These are phyloP conservation scores for Aquanectria penicillioides DNA, from an alignment of 2,329 filamentous ascomycete genomes.

Conservation along the genomic window DNA sequence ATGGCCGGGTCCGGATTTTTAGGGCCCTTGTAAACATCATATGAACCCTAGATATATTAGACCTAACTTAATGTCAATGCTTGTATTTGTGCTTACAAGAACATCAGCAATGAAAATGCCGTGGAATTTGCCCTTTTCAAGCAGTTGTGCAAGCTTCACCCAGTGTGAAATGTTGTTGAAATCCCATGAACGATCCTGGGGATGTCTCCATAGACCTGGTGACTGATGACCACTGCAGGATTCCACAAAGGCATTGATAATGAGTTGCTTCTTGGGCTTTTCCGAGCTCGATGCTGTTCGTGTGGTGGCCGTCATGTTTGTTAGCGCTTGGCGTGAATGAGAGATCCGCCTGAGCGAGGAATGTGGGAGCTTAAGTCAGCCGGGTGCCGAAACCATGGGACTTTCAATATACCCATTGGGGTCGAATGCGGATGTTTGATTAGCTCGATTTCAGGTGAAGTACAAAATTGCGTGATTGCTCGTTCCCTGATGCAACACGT, in stretches of 20 bases:
- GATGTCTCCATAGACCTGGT: conserved; percentile 66
- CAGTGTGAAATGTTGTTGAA: conserved; percentile 71
- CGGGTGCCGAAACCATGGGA: conserved; percentile 5
- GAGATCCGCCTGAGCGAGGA: background rate
- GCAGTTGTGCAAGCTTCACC: conserved; percentile 58
- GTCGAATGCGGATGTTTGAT: background rate
- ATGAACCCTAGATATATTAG: conserved; percentile 57
- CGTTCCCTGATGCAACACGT: conserved; percentile 3
- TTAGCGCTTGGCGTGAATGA: background rate
- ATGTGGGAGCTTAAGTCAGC: background rate
- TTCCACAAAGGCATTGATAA: conserved; percentile 56
- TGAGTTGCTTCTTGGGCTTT: conserved; percentile 50
- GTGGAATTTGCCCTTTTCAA: conserved; percentile 65
- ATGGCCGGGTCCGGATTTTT: conserved; percentile 62
- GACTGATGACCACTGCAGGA: conserved; percentile 57
- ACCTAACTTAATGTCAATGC: background rate
- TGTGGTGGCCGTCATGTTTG: conserved; percentile 6
- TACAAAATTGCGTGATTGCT: conserved; percentile 12
- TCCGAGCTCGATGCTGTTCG: background rate
- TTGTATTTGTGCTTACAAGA: conserved; percentile 31
- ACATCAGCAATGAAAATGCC: conserved; percentile 76
- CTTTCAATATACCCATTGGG: background rate
- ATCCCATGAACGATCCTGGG: conserved; percentile 67
- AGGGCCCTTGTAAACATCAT: conserved; percentile 75
- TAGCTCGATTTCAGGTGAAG: background rate